Percentiles rank a stretch among this genome's conserved stretches.
These are phyloP conservation scores for Umbelopsis sp. DNA, from an alignment of 371 early-diverging fungal species.

Conservation along the genomic window DNA sequence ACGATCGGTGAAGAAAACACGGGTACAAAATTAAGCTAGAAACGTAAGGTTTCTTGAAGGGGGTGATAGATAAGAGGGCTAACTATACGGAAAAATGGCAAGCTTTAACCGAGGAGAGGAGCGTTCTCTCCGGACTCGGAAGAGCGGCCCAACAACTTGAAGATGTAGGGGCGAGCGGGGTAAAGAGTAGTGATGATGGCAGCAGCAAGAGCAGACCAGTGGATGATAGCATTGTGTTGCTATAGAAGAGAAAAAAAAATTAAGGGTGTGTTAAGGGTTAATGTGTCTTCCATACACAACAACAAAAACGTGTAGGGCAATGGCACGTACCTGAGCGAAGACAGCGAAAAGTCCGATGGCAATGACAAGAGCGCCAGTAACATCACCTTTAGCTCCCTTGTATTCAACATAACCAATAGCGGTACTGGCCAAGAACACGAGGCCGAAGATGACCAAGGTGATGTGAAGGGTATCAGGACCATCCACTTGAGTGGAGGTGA, in stretches of 20 bases:
- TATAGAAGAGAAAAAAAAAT: not conserved
- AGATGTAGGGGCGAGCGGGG: constrained; percentile 55
- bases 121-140: constrained; percentile 38
- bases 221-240: constrained; percentile 19
- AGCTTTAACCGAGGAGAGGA: constrained; percentile 48
- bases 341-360: constrained; percentile 53
- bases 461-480: constrained; percentile 53
- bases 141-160: constrained; percentile 45
- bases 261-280: not conserved
- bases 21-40: not conserved
- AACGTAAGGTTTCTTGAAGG: not conserved
- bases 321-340: constrained; percentile 24
- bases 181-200: constrained; percentile 59
- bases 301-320: not conserved
- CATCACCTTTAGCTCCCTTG: constrained; percentile 66
- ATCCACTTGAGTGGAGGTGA: constrained; percentile 46
- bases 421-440: constrained; percentile 61
- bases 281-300: not conserved
- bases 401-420: constrained; percentile 71
- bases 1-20: not conserved
- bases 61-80: not conserved
- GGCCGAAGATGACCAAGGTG: constrained; percentile 55
- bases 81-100: not conserved
- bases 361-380: constrained; percentile 61
- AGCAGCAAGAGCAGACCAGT: constrained; percentile 55